Base-by-base conservation (phyloP, 495 filamentous ascomycete genomes). In the Viridothelium virens region DNA sequence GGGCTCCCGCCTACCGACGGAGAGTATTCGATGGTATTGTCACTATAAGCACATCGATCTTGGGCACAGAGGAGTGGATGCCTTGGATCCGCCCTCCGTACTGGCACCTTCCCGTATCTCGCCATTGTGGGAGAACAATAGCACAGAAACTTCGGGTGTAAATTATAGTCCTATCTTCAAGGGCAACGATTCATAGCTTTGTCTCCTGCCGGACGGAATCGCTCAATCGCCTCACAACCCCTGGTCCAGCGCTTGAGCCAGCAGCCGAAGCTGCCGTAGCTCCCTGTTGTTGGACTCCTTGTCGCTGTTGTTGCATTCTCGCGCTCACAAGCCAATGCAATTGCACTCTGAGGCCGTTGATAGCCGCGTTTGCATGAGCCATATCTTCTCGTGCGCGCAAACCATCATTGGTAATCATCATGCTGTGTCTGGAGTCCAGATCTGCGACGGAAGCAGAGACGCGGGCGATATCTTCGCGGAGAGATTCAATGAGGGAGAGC, bases 391-490 rank as follows among this genome's bases (percentile, higher is more conserved):
- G 85, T 61, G 82, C 79, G 6, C 86, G 83, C 38, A 89, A 77
- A 47, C 78, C 85, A 73, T 89, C 87, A 71, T 86, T 89, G 78
- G 90, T 82, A 62, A 86, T 78, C 64, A 86, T 80, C 86, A 89
- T 86, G 72, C 80, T 86, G 37, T 85, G 83, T 33, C 85, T 82
- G 11, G 83, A 84, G 67, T 90, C 87, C 56, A 88, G 78, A 33
- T 89, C 86, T 3, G 79, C 79, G 34, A 87, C 75, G n/a, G 80
- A 81, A 33, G 82, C 81, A 0, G 81, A 82, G 61, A 89, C 73
- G 53, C 85, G 81, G 34, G 74, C 77, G 50, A 90, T 80, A 69
- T 90, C 87, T 34, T 85, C 81, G 1, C 87, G 83, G 25, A 90
- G 81, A 56, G 85, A 85, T 66, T 90, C 87, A 65, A 89, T 87